A percentile compares a stretch with the other conserved stretches of the same genome.
Conservation (phyloP, 176 grass and related monocot genomes). For the Eremochloa ophiuroides region DNA sequence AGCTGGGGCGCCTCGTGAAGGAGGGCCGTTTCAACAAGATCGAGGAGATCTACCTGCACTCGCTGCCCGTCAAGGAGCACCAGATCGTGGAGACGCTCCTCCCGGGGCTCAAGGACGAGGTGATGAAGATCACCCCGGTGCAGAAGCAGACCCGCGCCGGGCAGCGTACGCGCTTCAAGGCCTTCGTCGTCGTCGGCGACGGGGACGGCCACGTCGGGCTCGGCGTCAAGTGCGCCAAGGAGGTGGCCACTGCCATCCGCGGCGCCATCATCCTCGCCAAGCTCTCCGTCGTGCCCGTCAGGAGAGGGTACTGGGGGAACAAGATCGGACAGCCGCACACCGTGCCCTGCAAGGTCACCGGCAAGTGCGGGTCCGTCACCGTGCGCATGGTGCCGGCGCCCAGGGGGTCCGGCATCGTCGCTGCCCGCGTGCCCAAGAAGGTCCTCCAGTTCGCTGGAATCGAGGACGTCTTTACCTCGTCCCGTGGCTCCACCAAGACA, state of each 20-base stretch:
- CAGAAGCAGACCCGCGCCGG: conserved; percentile 97
- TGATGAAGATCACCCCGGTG: conserved; percentile 88
- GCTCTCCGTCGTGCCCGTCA: conserved; percentile 66
- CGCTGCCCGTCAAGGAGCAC: conserved; percentile 90
- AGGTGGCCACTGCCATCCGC: conserved; percentile 85
- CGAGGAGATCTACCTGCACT: conserved; percentile 88
- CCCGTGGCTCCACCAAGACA: conserved; percentile 72
- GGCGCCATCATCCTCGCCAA: conserved; percentile 90
- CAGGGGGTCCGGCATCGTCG: conserved; percentile 66
- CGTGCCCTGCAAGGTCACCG: conserved; percentile 87
- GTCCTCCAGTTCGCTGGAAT: conserved; percentile 82
- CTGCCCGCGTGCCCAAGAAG: conserved; percentile 75
- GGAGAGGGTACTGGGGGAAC: conserved; percentile 90
- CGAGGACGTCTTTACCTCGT: conserved; percentile 77
- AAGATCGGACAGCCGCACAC: conserved; percentile 85
- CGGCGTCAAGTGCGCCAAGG: conserved; percentile 89
- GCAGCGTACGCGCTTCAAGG: conserved; percentile 87
- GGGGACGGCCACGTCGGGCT: conserved; percentile 78
- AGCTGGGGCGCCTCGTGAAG: conserved; percentile 89
- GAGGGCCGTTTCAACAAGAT: conserved; percentile 36
- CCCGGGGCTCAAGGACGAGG: conserved; percentile 79
- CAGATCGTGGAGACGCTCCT: conserved; percentile 65
- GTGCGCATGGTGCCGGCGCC: conserved; percentile 85
- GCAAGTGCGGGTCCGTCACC: conserved; percentile 81
- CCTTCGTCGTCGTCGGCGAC: conserved; percentile 88